A percentile compares a stretch with the other conserved stretches of the same genome.
phyloP scores from a whole-genome alignment of 2,329 filamentous ascomycete genomes.

The Penicillium psychrosexuale region DNA sequence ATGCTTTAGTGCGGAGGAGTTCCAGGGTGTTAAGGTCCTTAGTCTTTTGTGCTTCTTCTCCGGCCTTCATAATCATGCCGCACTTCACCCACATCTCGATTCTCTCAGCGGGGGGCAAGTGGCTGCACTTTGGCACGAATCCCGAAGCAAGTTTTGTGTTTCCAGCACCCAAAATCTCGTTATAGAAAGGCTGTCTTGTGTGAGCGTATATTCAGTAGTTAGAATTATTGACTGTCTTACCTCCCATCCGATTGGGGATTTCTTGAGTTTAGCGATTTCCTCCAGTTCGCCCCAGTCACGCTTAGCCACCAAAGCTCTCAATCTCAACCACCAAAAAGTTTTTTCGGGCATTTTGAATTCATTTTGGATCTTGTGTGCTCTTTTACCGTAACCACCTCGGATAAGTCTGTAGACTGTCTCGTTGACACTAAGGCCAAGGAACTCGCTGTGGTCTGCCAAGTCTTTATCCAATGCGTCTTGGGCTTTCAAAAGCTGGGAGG shows the following conservation, averaged over 20 bases:
- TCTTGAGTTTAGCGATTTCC: slow-evolving; percentile 69
- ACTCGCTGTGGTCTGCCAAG: slow-evolving; percentile 59
- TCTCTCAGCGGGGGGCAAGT: slow-evolving; percentile 63
- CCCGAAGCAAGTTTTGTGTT: slow-evolving; percentile 79
- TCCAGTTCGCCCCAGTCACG: slow-evolving; percentile 92
- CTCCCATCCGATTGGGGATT: slow-evolving; percentile 95
- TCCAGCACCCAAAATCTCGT: slow-evolving; percentile 80
- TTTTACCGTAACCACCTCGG: slow-evolving; percentile 73
- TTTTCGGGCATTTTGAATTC: slow-evolving; percentile 94
- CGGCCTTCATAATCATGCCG: slow-evolving; percentile 81
- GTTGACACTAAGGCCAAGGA: slow-evolving; percentile 81
- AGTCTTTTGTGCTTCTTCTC: slow-evolving; percentile 80
- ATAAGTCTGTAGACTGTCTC: slow-evolving; percentile 90
- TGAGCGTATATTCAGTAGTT: slow-evolving; percentile 27
- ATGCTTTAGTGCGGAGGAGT: slow-evolving; percentile 69
- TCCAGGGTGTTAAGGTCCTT: slow-evolving; percentile 76
- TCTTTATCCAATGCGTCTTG: slow-evolving; percentile 87
- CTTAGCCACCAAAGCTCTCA: slow-evolving; percentile 84
- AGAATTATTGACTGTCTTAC: slow-evolving; percentile 49
- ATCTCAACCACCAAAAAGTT: slow-evolving; percentile 79
- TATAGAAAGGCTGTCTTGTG: slow-evolving; percentile 75
- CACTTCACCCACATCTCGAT: slow-evolving; percentile 97
- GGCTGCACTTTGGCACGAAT: slow-evolving; percentile 85
- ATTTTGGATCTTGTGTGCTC: slow-evolving; percentile 80
- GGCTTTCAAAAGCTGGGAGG: slow-evolving; percentile 72